Conservation (phyloP, 1,139 yeast genomes). For the Spathaspora sp. region DNA sequence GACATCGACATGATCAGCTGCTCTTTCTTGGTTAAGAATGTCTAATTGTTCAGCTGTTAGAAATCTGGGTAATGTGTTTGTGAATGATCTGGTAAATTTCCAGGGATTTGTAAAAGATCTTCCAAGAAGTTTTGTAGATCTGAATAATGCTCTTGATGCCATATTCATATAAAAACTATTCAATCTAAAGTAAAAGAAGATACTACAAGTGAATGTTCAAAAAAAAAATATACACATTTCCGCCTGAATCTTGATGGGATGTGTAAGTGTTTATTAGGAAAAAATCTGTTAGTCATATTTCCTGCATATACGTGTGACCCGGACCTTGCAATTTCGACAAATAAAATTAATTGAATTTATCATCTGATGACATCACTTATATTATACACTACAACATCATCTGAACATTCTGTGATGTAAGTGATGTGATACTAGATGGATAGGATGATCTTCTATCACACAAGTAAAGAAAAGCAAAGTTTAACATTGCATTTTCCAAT, state of each 20-base stretch:
- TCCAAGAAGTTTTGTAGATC: constrained; percentile 1
- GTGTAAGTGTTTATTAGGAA: neutral
- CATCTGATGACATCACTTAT: constrained; percentile 2
- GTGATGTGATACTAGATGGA: neutral
- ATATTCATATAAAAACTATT: neutral
- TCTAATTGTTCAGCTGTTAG: constrained; percentile 37
- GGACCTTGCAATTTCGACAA: neutral
- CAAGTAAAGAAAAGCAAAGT: neutral
- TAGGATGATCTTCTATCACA: neutral
- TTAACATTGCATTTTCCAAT: neutral
- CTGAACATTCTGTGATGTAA: neutral
- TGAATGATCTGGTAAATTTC: constrained; percentile 1
- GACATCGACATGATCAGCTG: constrained; percentile 83
- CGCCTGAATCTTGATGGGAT: neutral
- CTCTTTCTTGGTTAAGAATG: constrained; percentile 60
- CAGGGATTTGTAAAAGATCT: neutral
- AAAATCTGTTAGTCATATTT: neutral
- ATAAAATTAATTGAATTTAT: constrained; percentile 7
- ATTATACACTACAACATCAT: neutral
- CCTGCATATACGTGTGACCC: constrained; percentile 4
- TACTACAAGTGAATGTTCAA: neutral
- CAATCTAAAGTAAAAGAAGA: neutral
- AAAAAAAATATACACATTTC: neutral
- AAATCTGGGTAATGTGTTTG: neutral
- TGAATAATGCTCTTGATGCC: constrained; percentile 1